phyloP scores from a whole-genome alignment of 1,284 basidiomycete species.

The Irpex rosettiformis region DNA sequence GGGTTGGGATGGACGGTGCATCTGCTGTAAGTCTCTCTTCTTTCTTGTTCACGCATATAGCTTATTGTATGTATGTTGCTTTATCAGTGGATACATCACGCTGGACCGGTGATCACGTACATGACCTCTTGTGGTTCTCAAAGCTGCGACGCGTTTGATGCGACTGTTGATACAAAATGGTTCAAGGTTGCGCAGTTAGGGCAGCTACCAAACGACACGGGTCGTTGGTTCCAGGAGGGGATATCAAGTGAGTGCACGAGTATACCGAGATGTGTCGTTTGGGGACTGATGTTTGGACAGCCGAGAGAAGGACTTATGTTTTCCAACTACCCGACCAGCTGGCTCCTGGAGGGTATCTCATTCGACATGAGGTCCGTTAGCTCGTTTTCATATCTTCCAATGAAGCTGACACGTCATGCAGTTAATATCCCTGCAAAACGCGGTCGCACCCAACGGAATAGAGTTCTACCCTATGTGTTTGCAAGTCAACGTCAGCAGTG shows the following conservation, averaged over 20 bases:
- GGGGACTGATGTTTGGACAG: not conserved
- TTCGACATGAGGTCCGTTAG: slow-evolving; percentile 1
- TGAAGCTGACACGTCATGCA: not conserved
- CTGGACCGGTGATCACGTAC: not conserved
- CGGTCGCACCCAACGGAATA: not conserved
- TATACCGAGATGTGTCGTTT: not conserved
- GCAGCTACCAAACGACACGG: not conserved
- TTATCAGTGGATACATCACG: not conserved
- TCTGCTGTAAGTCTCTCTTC: not conserved
- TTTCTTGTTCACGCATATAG: not conserved
- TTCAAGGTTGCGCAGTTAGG: not conserved
- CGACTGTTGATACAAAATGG: not conserved
- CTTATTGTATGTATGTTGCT: not conserved
- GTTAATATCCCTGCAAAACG: not conserved
- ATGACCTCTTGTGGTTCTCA: not conserved
- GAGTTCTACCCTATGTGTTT: not conserved
- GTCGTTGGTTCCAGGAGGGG: not conserved
- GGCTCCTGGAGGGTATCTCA: not conserved
- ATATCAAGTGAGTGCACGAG: not conserved
- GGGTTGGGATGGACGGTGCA: not conserved
- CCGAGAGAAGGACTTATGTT: not conserved
- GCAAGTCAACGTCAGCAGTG: not conserved
- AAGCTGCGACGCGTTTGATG: not conserved
- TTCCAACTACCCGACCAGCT: not conserved
- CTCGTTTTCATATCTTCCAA: not conserved